phyloP scores from a whole-genome alignment of 106 monocot genomes.

The Agapanthus africanus region DNA sequence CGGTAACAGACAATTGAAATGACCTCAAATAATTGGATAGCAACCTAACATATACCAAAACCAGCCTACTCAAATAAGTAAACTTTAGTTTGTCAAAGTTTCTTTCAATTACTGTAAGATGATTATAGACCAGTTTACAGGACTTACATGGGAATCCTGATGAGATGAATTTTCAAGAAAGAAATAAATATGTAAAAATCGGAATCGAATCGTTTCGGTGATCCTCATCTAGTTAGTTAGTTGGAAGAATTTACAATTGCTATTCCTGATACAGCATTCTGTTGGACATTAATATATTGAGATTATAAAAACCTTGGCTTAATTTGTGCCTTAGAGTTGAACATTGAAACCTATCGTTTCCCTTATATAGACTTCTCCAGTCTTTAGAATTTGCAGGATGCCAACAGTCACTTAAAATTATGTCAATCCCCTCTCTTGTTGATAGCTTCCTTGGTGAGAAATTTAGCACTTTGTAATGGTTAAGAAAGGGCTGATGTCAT shows the following conservation, averaged over 20 bases:
- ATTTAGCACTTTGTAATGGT: too few species aligned
- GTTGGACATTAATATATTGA: background rate
- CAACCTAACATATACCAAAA: background rate
- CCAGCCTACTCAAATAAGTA: background rate
- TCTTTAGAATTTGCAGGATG: too few species aligned
- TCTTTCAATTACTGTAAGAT: background rate
- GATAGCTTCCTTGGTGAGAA: too few species aligned
- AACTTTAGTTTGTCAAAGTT: background rate
- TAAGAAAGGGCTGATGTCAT: too few species aligned
- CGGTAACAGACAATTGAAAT: too few species aligned
- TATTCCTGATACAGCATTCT: background rate
- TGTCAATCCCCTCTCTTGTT: too few species aligned
- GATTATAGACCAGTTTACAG: background rate
- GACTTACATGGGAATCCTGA: background rate
- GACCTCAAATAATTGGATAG: background rate
- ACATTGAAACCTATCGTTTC: too few species aligned
- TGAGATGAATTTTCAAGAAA: background rate
- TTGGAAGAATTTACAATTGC: background rate
- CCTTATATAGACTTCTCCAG: too few species aligned
- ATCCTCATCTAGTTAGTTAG: background rate
- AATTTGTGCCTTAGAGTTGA: too few species aligned
- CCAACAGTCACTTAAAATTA: too few species aligned
- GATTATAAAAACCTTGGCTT: too few species aligned
- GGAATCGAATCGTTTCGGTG: background rate
- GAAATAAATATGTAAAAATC: background rate